Base-by-base conservation (phyloP, 495 filamentous ascomycete species). In the Podospora pseudoanserina region DNA sequence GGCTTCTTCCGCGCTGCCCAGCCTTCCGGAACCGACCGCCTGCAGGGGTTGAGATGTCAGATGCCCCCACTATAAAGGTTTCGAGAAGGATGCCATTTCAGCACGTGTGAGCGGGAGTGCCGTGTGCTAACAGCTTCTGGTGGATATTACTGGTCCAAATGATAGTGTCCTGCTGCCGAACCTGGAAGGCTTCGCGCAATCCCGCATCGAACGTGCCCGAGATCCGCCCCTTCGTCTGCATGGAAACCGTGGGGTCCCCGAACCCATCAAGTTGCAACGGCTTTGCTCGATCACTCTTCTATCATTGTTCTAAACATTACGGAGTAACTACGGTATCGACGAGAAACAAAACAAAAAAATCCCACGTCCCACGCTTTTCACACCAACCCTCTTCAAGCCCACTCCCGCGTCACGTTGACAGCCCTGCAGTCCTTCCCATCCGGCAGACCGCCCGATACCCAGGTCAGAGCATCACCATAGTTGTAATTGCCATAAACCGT, bases 21-120 rank as follows among this genome's bases (percentile, higher is more conserved):
- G 56, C 30, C 28, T 18, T 19, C 68, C 68, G 68, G 64, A 66
- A 44, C 68, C 64, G 28, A 66, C 68, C 64, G 58, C 16, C 59
- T 23, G 56, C 63, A 58, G 59, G 55, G 68, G 59, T 60, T n/a
- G 44, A 54, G 18, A 55, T 49, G 23, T 19, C 30, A n/a, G 18
- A 15, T 2, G 19, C 19, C 19, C 20, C 44, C 19, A 16, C 9
- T 20, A n/a, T 26, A 18, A 23, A 18, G 5, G 23, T 61, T 58
- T 58, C 55, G 13, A 58, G 55, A 58, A 58, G 55, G 9, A 58
- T 23, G 55, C n/a, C n/a, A 9, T 1, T 26, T 58, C 23, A 19
- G 55, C 55, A 58, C 55, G 55, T 58, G 55, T 26, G n/a, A 58
- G 55, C 19, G 55, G 55, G 55, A 58, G 55, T 26, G 3, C n/a